Conservation (phyloP, 768 basidiomycete genomes). For the Boletus sp. region DNA sequence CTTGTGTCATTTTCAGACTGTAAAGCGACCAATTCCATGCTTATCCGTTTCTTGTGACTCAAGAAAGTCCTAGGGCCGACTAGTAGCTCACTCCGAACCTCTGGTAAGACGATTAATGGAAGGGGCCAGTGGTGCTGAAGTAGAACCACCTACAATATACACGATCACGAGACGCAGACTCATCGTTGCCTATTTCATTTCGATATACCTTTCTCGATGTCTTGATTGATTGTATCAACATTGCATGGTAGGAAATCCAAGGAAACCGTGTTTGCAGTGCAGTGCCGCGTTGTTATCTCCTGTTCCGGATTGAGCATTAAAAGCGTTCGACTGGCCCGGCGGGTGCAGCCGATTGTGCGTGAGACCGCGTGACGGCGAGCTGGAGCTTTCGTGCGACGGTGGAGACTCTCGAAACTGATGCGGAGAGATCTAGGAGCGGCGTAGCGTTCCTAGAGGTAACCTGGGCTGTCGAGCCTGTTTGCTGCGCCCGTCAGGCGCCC, state of each 20-base stretch:
- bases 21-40: too few relatives aligned
- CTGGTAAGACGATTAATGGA: neutral
- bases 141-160: neutral
- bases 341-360: neutral
- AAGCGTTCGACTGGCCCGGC: neutral
- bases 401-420: constrained; percentile 19
- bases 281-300: neutral
- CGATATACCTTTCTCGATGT: neutral
- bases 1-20: too few relatives aligned
- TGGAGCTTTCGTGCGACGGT: constrained; percentile 22
- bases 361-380: constrained; percentile 12
- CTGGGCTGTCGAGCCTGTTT: too few relatives aligned
- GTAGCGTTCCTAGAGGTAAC: too few relatives aligned
- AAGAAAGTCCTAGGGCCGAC: neutral
- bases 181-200: neutral
- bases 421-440: too few relatives aligned
- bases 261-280: neutral
- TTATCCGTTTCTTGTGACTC: neutral
- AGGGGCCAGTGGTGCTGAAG: too few relatives aligned
- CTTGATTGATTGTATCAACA: neutral
- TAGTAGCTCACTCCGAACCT: neutral
- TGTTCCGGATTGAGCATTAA: neutral
- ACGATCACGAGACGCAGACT: neutral
- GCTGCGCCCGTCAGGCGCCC: too few relatives aligned
- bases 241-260: neutral